Base-by-base conservation (phyloP, 1,284 basidiomycete genomes). In the Cryptococcus maquisensis region DNA sequence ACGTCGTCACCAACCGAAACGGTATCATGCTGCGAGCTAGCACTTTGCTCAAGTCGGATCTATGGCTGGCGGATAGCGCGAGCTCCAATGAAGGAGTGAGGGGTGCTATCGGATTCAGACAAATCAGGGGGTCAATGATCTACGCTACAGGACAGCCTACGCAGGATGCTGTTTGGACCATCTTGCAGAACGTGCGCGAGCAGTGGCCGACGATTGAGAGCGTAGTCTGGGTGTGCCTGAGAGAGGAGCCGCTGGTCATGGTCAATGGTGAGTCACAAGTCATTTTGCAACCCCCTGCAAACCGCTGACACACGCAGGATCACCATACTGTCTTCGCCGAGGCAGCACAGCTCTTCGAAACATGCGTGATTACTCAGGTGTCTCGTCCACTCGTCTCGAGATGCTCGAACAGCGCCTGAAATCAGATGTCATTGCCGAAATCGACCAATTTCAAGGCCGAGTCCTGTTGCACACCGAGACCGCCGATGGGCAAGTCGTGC, bases 51-150 rank as follows among this genome's bases (percentile, higher is more conserved):
- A 97, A 97, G 78, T 90, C 88, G 13, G 93, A 96, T 71, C 85
- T 88, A 68, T 96, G 94, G 93, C 77, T 86, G 24, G 81, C 83
- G 18, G 84, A 90, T 68, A 85, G 85, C 40, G 75, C 73, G 0
- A 81, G 85, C 21, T 82, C 74, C 5, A 63, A 83, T 28, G 79
- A 85, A 56, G 85, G 82, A 48, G 82, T 98, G 44, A 86, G 90
- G 1, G 96, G 96, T 9, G 92, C 91, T 1, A 88, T 92, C 75
- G 98, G 98, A 70, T 98, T 98, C 80, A 84, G 95, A 51, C 86
- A 88, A 55, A 84, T 98, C 28, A 83, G 86, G 0, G 82, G 81
- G 3, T 88, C 86, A n/a, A 86, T 86, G 49, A 87, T 98, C 47
- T 98, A 91, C 64, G 91, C 91, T 0, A 77, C 78, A 7, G 80